Evolutionary conservation across 2,329 filamentous ascomycete species (phyloP).

Genomic region (Beauveria rudraprayagi): DNA sequence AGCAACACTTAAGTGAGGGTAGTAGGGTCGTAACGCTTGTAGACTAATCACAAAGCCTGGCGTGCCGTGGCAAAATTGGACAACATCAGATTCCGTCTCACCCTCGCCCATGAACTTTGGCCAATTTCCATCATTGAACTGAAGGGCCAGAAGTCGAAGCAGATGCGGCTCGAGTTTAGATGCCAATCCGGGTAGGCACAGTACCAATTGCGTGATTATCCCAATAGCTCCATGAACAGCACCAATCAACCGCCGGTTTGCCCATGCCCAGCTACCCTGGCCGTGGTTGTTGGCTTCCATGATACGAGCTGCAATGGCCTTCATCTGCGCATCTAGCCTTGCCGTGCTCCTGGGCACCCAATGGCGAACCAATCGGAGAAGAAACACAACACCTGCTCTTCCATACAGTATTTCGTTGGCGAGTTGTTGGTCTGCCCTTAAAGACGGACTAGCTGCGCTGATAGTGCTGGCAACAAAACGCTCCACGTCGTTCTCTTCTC

Average conservation of each 20-base stretch:
- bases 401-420: constrained; percentile 59
- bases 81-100: constrained; percentile 34
- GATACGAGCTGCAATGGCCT: constrained; percentile 51
- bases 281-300: constrained; percentile 39
- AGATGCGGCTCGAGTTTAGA: constrained; percentile 45
- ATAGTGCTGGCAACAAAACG: constrained; percentile 33
- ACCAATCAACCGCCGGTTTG: constrained; percentile 54
- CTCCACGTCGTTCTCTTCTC: constrained; percentile 29
- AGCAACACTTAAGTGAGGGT: constrained; percentile 42
- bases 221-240: constrained; percentile 61
- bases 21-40: constrained; percentile 45
- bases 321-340: constrained; percentile 45
- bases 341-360: constrained; percentile 42
- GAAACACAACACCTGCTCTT: constrained; percentile 58
- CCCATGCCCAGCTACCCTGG: constrained; percentile 51
- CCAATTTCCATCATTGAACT: constrained; percentile 57
- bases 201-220: constrained; percentile 61
- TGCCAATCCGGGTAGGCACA: constrained; percentile 48
- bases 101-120: constrained; percentile 39
- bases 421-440: constrained; percentile 29
- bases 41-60: constrained; percentile 55
- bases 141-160: constrained; percentile 47
- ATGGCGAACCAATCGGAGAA: constrained; percentile 54
- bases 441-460: background rate
- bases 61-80: constrained; percentile 62